Evolutionary conservation across 805 yeast species (phyloP).

Genomic region (Ogataea parapolymorpha): DNA sequence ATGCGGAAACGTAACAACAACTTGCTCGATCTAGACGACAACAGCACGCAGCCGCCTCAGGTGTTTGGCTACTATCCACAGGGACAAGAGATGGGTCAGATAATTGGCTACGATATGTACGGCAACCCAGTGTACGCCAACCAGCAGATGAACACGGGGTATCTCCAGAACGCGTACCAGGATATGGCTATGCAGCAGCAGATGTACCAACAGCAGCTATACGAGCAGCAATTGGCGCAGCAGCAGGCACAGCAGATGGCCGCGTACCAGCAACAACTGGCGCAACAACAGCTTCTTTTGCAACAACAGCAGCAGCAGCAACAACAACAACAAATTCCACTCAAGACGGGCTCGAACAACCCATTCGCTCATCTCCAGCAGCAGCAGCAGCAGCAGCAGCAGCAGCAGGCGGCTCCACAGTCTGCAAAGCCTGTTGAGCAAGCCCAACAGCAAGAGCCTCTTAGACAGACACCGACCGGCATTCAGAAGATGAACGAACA

Average conservation of each 20-base stretch:
- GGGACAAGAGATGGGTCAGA: constrained; percentile 26
- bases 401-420: constrained; percentile 12
- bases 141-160: constrained; percentile 53
- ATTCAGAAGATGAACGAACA: constrained; percentile 53
- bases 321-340: constrained; percentile 35
- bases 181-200: constrained; percentile 23
- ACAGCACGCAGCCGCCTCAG: constrained; percentile 32
- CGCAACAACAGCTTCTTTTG: constrained; percentile 22
- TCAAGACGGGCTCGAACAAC: constrained; percentile 38
- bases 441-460: constrained; percentile 31
- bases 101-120: constrained; percentile 52
- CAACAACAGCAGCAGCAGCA: constrained; percentile 30
- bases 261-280: constrained; percentile 26
- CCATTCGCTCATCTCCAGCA: constrained; percentile 34
- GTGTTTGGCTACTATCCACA: constrained; percentile 30
- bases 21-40: constrained; percentile 52
- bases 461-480: constrained; percentile 49
- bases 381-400: constrained; percentile 36
- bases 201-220: constrained; percentile 17
- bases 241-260: constrained; percentile 17
- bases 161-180: constrained; percentile 44
- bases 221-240: constrained; percentile 25
- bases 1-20: constrained; percentile 49
- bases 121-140: constrained; percentile 61
- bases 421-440: constrained; percentile 1